These are phyloP conservation scores for Botrytis tulipae DNA, from an alignment of 2,329 filamentous ascomycete species.

Conservation along the genomic window DNA sequence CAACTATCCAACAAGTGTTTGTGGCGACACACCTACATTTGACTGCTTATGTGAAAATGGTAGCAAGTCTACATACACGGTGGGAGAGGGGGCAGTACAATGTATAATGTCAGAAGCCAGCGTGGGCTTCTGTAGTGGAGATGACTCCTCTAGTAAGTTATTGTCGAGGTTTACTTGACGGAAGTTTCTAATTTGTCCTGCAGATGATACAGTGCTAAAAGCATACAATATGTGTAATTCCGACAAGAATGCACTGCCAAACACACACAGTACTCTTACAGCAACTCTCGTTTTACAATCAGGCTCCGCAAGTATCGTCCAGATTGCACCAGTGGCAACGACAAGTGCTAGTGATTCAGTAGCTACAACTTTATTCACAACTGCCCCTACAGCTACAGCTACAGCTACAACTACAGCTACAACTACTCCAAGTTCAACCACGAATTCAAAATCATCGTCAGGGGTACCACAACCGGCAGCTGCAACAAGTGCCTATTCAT, in stretches of 20 bases:
- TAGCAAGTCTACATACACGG: conserved; percentile 61
- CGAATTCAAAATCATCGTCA: conserved; percentile 21
- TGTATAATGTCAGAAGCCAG: conserved; percentile 58
- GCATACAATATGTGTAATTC: conserved; percentile 60
- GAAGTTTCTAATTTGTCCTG: conserved; percentile 19
- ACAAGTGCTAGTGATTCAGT: conserved; percentile 19
- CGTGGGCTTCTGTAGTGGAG: conserved; percentile 51
- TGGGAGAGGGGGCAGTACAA: conserved; percentile 69
- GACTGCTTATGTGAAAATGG: conserved; percentile 62
- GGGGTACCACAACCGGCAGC: conserved; percentile 21
- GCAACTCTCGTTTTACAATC: conserved; percentile 51
- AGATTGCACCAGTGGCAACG: conserved; percentile 32
- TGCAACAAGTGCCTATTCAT: conserved; percentile 15
- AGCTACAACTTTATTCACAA: conserved; percentile 27
- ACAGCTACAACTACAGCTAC: conserved; percentile 22
- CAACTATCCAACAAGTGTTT: conserved; percentile 54
- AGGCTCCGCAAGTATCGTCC: conserved; percentile 41
- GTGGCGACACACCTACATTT: conserved; percentile 52
- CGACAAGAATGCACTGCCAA: conserved; percentile 49
- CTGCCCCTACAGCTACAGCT: conserved; percentile 18
- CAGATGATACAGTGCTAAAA: conserved; percentile 46
- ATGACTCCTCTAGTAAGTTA: conserved; percentile 37
- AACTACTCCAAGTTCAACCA: conserved; percentile 23
- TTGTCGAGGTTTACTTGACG: not conserved
- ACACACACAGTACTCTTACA: conserved; percentile 57